These are phyloP conservation scores for Botrytis aclada DNA, from an alignment of 2,329 filamentous ascomycete genomes.

Conservation along the genomic window DNA sequence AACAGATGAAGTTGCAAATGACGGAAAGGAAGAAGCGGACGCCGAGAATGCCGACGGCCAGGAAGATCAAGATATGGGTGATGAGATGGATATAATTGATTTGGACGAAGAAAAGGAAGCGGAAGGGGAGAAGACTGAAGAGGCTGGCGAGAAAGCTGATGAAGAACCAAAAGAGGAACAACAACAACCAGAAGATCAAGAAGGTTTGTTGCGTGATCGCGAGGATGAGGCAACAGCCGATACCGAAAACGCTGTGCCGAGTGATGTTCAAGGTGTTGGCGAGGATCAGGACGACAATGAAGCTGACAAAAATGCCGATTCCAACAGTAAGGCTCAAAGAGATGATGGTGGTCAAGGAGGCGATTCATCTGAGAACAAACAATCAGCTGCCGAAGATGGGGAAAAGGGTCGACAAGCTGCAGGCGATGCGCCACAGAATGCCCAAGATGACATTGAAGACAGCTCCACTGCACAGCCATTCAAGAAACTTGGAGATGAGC, in stretches of 20 bases:
- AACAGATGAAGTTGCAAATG: conserved; percentile 38
- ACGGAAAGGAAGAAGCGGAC: conserved; percentile 46
- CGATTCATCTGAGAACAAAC: conserved; percentile 60
- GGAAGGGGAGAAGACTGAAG: conserved; percentile 47
- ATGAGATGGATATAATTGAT: conserved; percentile 37
- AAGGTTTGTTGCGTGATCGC: conserved; percentile 39
- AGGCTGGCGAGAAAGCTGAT: conserved; percentile 48
- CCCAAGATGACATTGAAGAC: conserved; percentile 41
- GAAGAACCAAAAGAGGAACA: conserved; percentile 49
- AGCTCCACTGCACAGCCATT: conserved; percentile 65
- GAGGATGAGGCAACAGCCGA: conserved; percentile 51
- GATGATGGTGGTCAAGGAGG: conserved; percentile 67
- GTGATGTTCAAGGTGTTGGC: conserved; percentile 61
- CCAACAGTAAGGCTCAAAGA: conserved; percentile 59
- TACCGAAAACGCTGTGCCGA: conserved; percentile 61
- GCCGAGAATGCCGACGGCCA: conserved; percentile 41
- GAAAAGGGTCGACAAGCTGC: conserved; percentile 46
- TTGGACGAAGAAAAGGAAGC: conserved; percentile 35
- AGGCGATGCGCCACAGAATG: conserved; percentile 41
- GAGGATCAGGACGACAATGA: conserved; percentile 63
- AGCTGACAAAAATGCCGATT: conserved; percentile 59
- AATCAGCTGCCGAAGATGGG: conserved; percentile 62
- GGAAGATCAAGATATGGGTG: conserved; percentile 41
- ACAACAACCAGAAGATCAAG: conserved; percentile 51
- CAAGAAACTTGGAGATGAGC: conserved; percentile 88